These are phyloP conservation scores for Zalaria sp. DNA, from an alignment of 2,329 filamentous ascomycete species.

Conservation along the genomic window DNA sequence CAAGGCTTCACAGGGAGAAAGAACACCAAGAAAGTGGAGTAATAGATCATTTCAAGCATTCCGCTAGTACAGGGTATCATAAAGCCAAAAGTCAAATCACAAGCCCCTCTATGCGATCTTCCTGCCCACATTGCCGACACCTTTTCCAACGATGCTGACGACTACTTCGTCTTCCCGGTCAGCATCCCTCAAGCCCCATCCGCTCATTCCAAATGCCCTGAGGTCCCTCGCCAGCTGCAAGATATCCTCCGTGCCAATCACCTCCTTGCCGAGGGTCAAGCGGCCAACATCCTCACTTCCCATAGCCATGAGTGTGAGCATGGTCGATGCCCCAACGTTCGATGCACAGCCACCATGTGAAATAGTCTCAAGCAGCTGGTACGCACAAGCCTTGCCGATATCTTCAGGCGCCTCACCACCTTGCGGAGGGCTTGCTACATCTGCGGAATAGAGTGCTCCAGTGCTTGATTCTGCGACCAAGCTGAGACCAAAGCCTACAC, in stretches of 20 bases:
- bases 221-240: slow-evolving; percentile 73
- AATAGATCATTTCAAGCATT: too few species aligned
- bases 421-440: slow-evolving; percentile 57
- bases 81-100: not conserved
- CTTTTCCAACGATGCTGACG: slow-evolving; percentile 80
- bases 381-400: slow-evolving; percentile 74
- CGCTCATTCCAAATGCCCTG: slow-evolving; percentile 75
- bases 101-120: slow-evolving; percentile 49
- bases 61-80: slow-evolving; percentile 7
- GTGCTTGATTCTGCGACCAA: slow-evolving; percentile 86
- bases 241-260: slow-evolving; percentile 67
- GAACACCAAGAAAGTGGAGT: too few species aligned
- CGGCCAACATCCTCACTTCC: slow-evolving; percentile 90
- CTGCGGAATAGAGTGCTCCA: slow-evolving; percentile 76
- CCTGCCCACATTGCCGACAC: slow-evolving; percentile 86
- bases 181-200: slow-evolving; percentile 71
- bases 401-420: slow-evolving; percentile 84
- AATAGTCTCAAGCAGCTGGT: slow-evolving; percentile 75
- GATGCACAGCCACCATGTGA: slow-evolving; percentile 71
- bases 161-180: slow-evolving; percentile 56
- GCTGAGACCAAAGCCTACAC: slow-evolving; percentile 82
- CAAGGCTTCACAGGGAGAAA: too few species aligned
- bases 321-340: slow-evolving; percentile 53
- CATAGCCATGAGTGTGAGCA: slow-evolving; percentile 93
- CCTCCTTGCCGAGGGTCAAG: slow-evolving; percentile 64